Base-by-base conservation (phyloP, 192 early-diverging fungal species). In the Coemansia sp. region DNA sequence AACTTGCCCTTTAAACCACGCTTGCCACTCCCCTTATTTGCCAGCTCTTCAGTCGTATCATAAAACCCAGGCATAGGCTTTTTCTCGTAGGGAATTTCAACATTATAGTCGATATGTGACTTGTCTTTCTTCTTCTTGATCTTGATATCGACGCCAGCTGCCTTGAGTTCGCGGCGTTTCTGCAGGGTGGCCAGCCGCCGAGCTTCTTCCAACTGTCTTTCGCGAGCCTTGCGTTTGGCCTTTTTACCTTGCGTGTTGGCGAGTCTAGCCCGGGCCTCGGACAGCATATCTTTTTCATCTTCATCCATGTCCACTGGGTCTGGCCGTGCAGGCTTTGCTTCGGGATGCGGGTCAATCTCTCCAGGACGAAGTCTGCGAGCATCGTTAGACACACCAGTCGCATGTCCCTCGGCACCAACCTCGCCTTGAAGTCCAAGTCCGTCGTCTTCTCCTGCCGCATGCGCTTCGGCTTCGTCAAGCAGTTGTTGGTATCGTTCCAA, bases 171-270 rank as follows among this genome's bases (percentile, higher is more conserved):
- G 20, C 97, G 83, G 27, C 92, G 79, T 81, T 99, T 99, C 75
- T 99, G 97, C 26, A 99, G 68, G 0, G 90, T 65, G 1, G 94
- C 89, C 43, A 98, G 78, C 16, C 95, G 88, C 43, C 95, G 82
- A 10, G 97, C 93, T 67, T 99, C 97, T 68, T 99, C 94, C 45
- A 99, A 81, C 75, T 97, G 94, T 62, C 96, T 88, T 75, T 99
- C 97, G 62, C 97, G 88, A 12, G 97, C 97, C 85, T 97, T 99
- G 71, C 97, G 88, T 73, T 99, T 99, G 18, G 97, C 95, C 62
- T 99, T 99, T 66, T 99, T 99, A 54, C 97, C 97, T 74, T 98
- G 95, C 7, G 97, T 99, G 74, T 99, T 99, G n/a, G 97, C 97
- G 54, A 99, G 83, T 71, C 97, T 85, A 18, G 97, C 97, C 54